Conservation (phyloP, 164 flowering plant genomes). For the Aristolochia contorta region DNA sequence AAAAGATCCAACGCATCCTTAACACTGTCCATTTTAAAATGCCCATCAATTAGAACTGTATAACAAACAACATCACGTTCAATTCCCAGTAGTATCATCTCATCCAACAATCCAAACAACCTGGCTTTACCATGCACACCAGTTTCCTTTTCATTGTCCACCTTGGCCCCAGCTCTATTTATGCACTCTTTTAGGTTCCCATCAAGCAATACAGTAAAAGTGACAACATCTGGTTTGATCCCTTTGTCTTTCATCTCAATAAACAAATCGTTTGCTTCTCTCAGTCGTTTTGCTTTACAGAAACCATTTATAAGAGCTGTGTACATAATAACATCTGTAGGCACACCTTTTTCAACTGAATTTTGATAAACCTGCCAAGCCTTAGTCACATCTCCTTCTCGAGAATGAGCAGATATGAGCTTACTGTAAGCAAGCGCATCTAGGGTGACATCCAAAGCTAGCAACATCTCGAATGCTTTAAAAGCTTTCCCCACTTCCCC, state of each 20-base stretch:
- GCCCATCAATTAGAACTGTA: conserved; percentile 56
- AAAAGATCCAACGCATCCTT: conserved; percentile 45
- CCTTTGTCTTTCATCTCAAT: conserved; percentile 57
- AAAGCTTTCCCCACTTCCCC: conserved; percentile 35
- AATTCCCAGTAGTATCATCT: conserved; percentile 36
- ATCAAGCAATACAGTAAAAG: conserved; percentile 64
- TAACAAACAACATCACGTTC: conserved; percentile 47
- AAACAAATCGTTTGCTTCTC: conserved; percentile 46
- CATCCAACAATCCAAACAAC: conserved; percentile 20
- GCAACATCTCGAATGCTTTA: conserved; percentile 23
- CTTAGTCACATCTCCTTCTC: conserved; percentile 33
- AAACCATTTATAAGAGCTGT: conserved; percentile 65
- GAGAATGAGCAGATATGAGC: conserved; percentile 47
- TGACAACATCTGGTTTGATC: conserved; percentile 50
- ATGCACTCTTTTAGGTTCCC: conserved; percentile 20
- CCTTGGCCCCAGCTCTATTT: conserved; percentile 3
- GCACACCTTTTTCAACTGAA: conserved; percentile 27
- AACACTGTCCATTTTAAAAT: conserved; percentile 34
- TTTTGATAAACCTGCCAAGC: conserved; percentile 40
- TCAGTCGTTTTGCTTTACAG: conserved; percentile 36
- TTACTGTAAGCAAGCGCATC: conserved; percentile 24
- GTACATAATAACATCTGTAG: conserved; percentile 46
- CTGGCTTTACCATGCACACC: conserved; percentile 8
- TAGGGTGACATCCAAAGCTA: conserved; percentile 22
- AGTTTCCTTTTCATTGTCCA: background rate